A percentile compares a stretch with the other conserved stretches of the same genome.
phyloP scores from a whole-genome alignment of 352 stramenopile genomes.

The Phytophthora crassamura region DNA sequence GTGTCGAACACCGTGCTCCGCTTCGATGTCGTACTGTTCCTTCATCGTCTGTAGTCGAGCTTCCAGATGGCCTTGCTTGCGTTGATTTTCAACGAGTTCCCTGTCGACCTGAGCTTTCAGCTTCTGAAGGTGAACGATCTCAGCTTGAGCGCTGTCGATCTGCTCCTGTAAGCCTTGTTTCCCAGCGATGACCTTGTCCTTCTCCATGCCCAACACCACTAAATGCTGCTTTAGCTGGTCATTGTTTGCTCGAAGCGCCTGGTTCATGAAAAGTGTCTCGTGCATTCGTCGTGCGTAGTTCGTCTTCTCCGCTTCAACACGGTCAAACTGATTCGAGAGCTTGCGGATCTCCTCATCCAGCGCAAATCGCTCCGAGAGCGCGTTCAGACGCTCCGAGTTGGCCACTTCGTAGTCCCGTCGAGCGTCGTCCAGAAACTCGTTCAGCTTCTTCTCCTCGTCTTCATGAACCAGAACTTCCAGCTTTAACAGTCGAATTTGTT shows the following conservation, averaged over 20 bases:
- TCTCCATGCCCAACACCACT: conserved; percentile 65
- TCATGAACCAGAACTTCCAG: conserved; percentile 79
- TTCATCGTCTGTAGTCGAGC: conserved; percentile 66
- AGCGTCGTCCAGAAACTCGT: conserved; percentile 61
- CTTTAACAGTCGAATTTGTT: conserved; percentile 66
- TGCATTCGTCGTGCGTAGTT: conserved; percentile 75
- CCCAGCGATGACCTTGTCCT: conserved; percentile 55
- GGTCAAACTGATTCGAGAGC: conserved; percentile 56
- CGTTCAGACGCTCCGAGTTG: conserved; percentile 72
- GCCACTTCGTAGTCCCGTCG: conserved; percentile 70
- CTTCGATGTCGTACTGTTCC: conserved; percentile 66
- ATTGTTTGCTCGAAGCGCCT: conserved; percentile 64
- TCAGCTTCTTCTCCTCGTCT: conserved; percentile 68
- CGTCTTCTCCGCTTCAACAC: conserved; percentile 59
- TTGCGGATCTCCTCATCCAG: conserved; percentile 75
- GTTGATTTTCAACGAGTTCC: conserved; percentile 55
- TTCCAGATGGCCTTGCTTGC: conserved; percentile 59
- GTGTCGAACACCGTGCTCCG: conserved; percentile 45
- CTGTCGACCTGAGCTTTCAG: conserved; percentile 52
- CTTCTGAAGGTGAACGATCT: conserved; percentile 42
- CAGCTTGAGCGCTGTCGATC: conserved; percentile 34
- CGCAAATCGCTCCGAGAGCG: conserved; percentile 59
- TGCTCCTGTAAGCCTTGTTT: conserved; percentile 47
- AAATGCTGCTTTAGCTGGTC: conserved; percentile 71
- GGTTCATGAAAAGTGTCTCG: conserved; percentile 81